Percentiles rank a stretch among this genome's conserved stretches.
These are phyloP conservation scores for Afroboletus lepidellus DNA, from an alignment of 1,284 basidiomycete genomes.

Conservation along the genomic window DNA sequence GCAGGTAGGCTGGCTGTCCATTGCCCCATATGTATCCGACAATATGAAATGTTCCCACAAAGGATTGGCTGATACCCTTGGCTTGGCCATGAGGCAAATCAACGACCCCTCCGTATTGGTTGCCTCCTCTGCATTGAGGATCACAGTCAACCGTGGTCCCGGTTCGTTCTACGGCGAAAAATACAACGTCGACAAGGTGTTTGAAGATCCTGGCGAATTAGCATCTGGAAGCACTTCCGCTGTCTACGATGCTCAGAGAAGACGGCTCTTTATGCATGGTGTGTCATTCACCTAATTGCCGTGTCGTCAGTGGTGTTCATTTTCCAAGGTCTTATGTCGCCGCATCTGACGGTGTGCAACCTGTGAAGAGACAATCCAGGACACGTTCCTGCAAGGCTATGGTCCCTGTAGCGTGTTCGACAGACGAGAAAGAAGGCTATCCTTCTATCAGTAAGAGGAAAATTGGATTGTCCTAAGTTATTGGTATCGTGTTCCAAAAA, in stretches of 20 bases:
- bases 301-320: conserved; percentile 10
- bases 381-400: conserved; percentile 3
- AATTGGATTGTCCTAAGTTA: neutral
- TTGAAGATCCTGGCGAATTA: conserved; percentile 60
- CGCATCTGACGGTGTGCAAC: conserved; percentile 33
- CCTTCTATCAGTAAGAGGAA: neutral
- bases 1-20: conserved; percentile 41
- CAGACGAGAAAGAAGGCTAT: neutral
- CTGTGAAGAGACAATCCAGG: conserved; percentile 13
- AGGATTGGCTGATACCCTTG: conserved; percentile 34
- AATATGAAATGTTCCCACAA: neutral
- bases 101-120: conserved; percentile 37
- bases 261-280: conserved; percentile 59
- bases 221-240: conserved; percentile 54
- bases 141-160: conserved; percentile 51
- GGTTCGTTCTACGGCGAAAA: conserved; percentile 63
- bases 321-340: conserved; percentile 31
- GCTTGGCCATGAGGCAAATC: conserved; percentile 37
- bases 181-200: conserved; percentile 62
- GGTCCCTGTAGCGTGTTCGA: neutral
- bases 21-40: neutral
- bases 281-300: conserved; percentile 14
- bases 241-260: conserved; percentile 49
- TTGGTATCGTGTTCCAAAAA: neutral
- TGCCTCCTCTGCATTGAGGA: conserved; percentile 50